A percentile compares a stretch with the other conserved stretches of the same genome.
phyloP scores from a whole-genome alignment of 192 early-diverging fungal species.

The Linnemannia hyalina region DNA sequence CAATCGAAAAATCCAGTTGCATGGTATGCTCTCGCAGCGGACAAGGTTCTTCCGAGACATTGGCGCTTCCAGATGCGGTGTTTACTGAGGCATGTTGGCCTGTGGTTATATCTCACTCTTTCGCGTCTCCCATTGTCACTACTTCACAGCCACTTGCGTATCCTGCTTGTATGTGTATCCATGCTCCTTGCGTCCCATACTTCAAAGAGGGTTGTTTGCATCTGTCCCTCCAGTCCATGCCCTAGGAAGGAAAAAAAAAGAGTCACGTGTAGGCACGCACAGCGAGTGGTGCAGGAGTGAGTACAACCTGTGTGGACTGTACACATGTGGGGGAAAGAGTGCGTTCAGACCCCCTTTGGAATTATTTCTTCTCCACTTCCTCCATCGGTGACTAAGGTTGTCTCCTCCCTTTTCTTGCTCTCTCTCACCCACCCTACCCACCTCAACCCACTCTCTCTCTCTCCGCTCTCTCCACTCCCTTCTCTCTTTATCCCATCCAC shows the following conservation, averaged over 20 bases:
- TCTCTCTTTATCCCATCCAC: neutral
- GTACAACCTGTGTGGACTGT: neutral
- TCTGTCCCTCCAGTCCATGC: neutral
- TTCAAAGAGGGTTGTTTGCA: too few relatives aligned
- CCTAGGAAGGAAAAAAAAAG: neutral
- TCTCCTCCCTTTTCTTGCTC: neutral
- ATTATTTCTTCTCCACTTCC: neutral
- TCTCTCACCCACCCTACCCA: neutral
- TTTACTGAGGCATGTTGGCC: too few relatives aligned
- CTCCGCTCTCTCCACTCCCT: too few relatives aligned
- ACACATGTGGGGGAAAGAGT: neutral
- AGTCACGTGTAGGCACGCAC: neutral
- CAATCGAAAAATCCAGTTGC: too few relatives aligned
- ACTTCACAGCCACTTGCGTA: neutral
- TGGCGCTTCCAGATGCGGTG: too few relatives aligned
- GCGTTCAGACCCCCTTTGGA: constrained; percentile 1
- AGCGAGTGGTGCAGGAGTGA: neutral
- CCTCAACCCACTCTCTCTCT: too few relatives aligned
- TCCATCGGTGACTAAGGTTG: too few relatives aligned
- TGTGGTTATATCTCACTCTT: neutral
- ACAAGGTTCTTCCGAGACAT: too few relatives aligned
- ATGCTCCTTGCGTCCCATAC: neutral
- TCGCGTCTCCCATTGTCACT: neutral
- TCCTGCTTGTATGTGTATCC: neutral
- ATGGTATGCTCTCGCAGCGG: too few relatives aligned